Percentiles rank a stretch among this genome's conserved stretches.
phyloP scores from a whole-genome alignment of 371 early-diverging fungal genomes.

The Mortierella sp. region DNA sequence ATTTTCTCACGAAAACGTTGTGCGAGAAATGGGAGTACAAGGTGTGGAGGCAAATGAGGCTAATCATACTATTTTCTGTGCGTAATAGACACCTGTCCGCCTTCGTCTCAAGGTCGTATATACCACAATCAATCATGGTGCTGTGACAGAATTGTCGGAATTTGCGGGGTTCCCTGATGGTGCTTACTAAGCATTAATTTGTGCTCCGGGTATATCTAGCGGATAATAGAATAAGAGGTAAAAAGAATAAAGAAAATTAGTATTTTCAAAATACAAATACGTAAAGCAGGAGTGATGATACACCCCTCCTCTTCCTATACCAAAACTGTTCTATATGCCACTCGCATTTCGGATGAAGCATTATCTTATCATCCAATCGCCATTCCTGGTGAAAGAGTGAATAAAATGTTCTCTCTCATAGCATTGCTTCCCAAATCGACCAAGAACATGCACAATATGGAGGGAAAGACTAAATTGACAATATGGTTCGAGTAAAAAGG shows the following conservation, averaged over 20 bases:
- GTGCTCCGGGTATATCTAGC: not conserved
- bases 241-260: not conserved
- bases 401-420: no score
- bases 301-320: no score
- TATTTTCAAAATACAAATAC: no score
- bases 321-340: no score
- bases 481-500: no score
- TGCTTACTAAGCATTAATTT: constrained; percentile 47
- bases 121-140: constrained; percentile 64
- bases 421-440: no score
- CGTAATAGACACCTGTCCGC: constrained; percentile 73
- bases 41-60: not conserved
- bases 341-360: no score
- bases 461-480: no score
- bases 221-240: not conserved
- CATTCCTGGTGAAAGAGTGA: no score
- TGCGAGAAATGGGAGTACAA: not conserved
- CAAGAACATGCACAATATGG: no score
- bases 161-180: constrained; percentile 81
- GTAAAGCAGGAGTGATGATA: no score
- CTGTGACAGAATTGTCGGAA: constrained; percentile 82
- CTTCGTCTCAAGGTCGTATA: constrained; percentile 83
- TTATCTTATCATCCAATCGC: no score
- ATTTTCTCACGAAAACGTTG: not conserved
- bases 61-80: not conserved